Conservation (phyloP, 2,329 filamentous ascomycete genomes). For the Anthostomella pinea region DNA sequence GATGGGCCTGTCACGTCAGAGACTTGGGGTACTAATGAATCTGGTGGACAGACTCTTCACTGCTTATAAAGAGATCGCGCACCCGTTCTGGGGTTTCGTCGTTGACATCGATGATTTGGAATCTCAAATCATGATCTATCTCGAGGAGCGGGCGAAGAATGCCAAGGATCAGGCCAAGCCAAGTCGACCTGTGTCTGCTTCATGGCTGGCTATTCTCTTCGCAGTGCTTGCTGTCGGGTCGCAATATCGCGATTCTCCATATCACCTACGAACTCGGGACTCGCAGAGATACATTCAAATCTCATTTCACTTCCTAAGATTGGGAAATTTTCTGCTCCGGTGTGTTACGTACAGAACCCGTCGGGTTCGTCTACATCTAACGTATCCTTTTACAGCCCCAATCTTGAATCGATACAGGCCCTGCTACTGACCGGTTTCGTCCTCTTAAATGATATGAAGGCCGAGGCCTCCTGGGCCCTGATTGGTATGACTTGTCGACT, state of each 20-base stretch:
- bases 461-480: slow-evolving; percentile 64
- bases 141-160: slow-evolving; percentile 61
- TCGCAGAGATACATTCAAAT: slow-evolving; percentile 62
- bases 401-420: slow-evolving; percentile 64
- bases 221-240: slow-evolving; percentile 63
- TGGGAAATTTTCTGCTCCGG: slow-evolving; percentile 62
- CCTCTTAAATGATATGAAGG: slow-evolving; percentile 67
- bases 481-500: slow-evolving; percentile 62
- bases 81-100: slow-evolving; percentile 67
- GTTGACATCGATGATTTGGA: slow-evolving; percentile 65
- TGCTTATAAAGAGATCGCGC: slow-evolving; percentile 65
- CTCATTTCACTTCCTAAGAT: slow-evolving; percentile 61
- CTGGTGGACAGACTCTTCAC: slow-evolving; percentile 52
- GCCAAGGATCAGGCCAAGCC: slow-evolving; percentile 45
- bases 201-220: slow-evolving; percentile 65
- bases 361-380: slow-evolving; percentile 3
- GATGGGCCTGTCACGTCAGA: too few relatives aligned
- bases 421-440: slow-evolving; percentile 62
- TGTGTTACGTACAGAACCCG: slow-evolving; percentile 26
- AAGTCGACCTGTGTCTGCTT: slow-evolving; percentile 55
- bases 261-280: slow-evolving; percentile 57
- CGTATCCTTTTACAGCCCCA: slow-evolving; percentile 42
- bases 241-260: slow-evolving; percentile 64
- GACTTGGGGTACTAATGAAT: too few relatives aligned
- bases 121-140: slow-evolving; percentile 61